Conservation (phyloP, 306 rosid species). For the Morella rubra region DNA sequence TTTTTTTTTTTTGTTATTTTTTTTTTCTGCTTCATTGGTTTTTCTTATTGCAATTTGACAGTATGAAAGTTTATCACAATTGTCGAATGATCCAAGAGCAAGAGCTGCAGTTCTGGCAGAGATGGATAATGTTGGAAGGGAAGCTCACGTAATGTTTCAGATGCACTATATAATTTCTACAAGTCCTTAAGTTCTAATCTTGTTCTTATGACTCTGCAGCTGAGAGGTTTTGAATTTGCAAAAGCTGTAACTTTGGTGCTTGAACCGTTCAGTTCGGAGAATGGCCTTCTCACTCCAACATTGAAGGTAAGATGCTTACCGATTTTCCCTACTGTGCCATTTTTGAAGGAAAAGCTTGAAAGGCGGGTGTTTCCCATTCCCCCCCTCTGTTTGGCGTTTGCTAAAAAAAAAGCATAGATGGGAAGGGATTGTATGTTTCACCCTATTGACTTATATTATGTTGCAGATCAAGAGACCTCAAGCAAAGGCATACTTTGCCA, state of each 20-base stretch:
- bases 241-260: slow-evolving; percentile 72
- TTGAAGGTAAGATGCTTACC: slow-evolving; percentile 62
- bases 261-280: slow-evolving; percentile 86
- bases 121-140: slow-evolving; percentile 79
- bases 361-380: too few species aligned
- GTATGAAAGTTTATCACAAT: slow-evolving; percentile 62
- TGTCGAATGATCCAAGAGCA: slow-evolving; percentile 80
- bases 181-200: neutral
- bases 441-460: neutral
- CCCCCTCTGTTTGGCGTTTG: neutral
- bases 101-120: slow-evolving; percentile 82
- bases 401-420: neutral
- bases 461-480: slow-evolving; percentile 89
- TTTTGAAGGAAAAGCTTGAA: too few species aligned
- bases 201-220: slow-evolving; percentile 39
- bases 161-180: neutral
- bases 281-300: slow-evolving; percentile 90
- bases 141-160: slow-evolving; percentile 61
- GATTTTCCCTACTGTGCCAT: neutral
- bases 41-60: slow-evolving; percentile 31
- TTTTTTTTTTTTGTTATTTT: neutral
- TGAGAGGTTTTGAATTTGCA: slow-evolving; percentile 92
- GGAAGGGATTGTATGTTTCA: neutral
- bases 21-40: neutral
- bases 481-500: slow-evolving; percentile 73